These are phyloP conservation scores for Crotalaria pallida DNA, from an alignment of 306 rosid species.

Conservation along the genomic window DNA sequence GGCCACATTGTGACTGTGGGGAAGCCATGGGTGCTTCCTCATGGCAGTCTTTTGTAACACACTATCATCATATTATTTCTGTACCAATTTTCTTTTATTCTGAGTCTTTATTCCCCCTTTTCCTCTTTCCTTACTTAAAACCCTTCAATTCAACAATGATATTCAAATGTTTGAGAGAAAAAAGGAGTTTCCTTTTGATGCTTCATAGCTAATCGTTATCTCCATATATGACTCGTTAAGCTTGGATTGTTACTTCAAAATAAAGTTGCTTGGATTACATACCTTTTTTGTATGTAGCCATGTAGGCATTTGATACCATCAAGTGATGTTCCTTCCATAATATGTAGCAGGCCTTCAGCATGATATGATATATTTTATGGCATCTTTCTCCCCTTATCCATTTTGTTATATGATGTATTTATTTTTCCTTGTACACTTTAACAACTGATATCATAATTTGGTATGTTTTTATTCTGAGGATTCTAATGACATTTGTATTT, in stretches of 20 bases:
- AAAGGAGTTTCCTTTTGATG: not conserved
- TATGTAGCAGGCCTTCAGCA: not conserved
- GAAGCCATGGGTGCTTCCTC: not conserved
- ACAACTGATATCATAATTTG: not conserved
- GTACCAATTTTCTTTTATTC: not conserved
- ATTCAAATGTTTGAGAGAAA: not conserved
- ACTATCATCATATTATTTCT: no score
- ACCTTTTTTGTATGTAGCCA: not conserved
- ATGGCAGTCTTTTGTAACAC: not conserved
- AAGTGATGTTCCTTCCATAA: not conserved
- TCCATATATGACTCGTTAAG: not conserved
- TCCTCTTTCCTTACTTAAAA: not conserved
- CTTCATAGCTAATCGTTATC: not conserved
- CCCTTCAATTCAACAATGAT: not conserved
- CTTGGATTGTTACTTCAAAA: not conserved
- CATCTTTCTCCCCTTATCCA: not conserved
- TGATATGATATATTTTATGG: not conserved
- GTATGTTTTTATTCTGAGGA: not conserved
- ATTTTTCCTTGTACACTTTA: not conserved
- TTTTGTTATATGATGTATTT: not conserved
- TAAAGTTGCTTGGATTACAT: not conserved
- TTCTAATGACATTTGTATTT: not conserved
- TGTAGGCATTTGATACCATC: constrained; percentile 15
- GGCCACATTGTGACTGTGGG: not conserved
- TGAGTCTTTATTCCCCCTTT: not conserved